Base-by-base conservation (phyloP, 2,329 filamentous ascomycete species). In the Diaporthe sp. region DNA sequence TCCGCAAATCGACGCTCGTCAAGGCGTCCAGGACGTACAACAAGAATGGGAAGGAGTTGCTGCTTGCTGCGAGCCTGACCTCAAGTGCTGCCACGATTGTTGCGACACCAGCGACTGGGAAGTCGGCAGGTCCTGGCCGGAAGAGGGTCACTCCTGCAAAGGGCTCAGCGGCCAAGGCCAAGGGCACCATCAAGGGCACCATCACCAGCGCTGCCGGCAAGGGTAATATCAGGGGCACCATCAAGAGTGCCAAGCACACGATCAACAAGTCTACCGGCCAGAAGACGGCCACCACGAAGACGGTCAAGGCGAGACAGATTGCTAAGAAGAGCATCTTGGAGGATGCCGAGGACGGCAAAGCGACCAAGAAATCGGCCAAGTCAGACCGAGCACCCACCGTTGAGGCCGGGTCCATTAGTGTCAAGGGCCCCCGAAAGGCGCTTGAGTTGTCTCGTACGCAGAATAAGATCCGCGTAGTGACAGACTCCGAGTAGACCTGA, bases 1-100 rank as follows among this genome's bases (percentile, higher is more conserved):
- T 77, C 42, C 72, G 76, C 19, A 77, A 77, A 57, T 72, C 76
- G n/a, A 74, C 51, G 10, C 71, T 75, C 19, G 69, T 74, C 67
- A 74, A 76, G 59, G 72, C 76, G 17, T 39, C 72, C 25, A 74
- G 68, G 59, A 75, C 75, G 12, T 76, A 76, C 61, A 77, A 39
- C 72, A 77, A 77, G 74, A 76, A 76, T 31, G 76, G 76, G 34
- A 77, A 74, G 72, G 44, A 76, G 68, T 31, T 77, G 59, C 25
- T 74, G 61, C 74, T 77, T 37, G 74, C 76, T 25, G 74, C 75
- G n/a, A 76, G 69, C 61, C 73, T 75, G 28, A 51, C 72, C 28
- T 74, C 76, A 10, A 62, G n/a, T n/a, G 58, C 57, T 31, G 19
- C 62, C 31, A 73, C 62, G 15, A 71, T 72, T 15, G 68, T 59